A percentile compares a stretch with the other conserved stretches of the same genome.
Conservation (phyloP, 169 alveolate species). For the Eimeria acervulina region DNA sequence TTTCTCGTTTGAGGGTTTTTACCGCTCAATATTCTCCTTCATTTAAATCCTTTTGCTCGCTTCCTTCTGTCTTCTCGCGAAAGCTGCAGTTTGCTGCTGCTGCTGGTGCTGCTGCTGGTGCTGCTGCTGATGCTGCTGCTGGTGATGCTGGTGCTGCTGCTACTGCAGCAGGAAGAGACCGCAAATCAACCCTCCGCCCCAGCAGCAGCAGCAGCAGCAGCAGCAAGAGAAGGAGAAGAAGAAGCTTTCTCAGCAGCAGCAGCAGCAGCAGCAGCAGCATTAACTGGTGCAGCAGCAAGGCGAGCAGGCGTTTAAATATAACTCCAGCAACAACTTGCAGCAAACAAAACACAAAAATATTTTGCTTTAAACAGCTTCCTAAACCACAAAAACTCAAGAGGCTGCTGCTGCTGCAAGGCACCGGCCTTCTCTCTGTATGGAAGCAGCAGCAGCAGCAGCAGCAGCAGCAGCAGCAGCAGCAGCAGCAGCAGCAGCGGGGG, state of each 20-base stretch:
- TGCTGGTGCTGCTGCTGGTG: not conserved
- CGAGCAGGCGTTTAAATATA: not conserved
- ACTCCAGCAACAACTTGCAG: not conserved
- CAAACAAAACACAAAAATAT: not conserved
- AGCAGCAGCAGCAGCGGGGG: not conserved
- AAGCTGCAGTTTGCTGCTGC: too few species aligned
- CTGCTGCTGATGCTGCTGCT: not conserved
- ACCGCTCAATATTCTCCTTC: not conserved
- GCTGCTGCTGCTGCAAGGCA: not conserved
- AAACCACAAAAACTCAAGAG: not conserved
- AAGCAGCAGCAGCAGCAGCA: conserved; percentile 9
- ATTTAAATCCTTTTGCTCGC: not conserved
- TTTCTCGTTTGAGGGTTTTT: not conserved
- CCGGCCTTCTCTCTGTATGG: conserved; percentile 3
- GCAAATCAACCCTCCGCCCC: not conserved
- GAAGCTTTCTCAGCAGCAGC: not conserved
- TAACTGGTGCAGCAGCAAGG: not conserved
- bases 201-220: not conserved
- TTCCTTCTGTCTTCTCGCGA: not conserved
- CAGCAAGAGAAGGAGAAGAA: not conserved
- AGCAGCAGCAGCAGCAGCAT: not conserved
- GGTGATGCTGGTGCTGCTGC: not conserved
- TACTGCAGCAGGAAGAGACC: conserved; percentile 2
- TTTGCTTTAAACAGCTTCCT: not conserved
- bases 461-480: too few species aligned